Evolutionary conservation across 441 rosid species (phyloP), one percentile per base, ranked within the genome.

Genomic region (Adansonia madagascariensis): DNA sequence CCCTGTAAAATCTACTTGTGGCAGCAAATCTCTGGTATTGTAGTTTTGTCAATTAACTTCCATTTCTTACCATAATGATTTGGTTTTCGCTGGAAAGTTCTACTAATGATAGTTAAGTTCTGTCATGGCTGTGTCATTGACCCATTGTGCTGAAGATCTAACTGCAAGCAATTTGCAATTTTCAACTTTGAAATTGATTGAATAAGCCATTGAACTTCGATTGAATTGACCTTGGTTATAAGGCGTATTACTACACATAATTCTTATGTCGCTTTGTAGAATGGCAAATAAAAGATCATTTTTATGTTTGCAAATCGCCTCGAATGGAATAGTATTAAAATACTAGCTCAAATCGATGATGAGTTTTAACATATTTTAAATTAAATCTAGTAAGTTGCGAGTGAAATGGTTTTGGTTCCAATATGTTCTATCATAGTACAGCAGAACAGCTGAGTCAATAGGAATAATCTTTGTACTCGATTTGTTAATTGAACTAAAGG

Each of bases 1-100:
- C 80, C 68, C 73, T 87, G 88, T 85, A 84, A 80, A 84, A 84
- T 87, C 71, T 22, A 75, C 76, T 76, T 9, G 77, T 80, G 81
- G 84, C 85, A 73, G 77, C 77, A n/a, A 47, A 44, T 74, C 76
- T 53, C 57, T 47, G 79, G 15, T 82, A 69, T 74, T 72, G 73
- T 82, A 76, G 82, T 67, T 84, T 63, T 85, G 78, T 75, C 20
- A 57, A 63, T 71, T 80, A 35, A 72, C 57, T 73, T 41, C 47
- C 57, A 8, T 43, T 3, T 67, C 61, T 57, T 57, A 65, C 72
- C 11, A 56, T 79, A 61, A 17, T 31, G 6, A 44, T 39, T 24
- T 65, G 46, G 76, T 15, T 62, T 74, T n/a, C 8, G 63, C 80
- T 14, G 11, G 77, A 65, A 67, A 76, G 53, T 14, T 0, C 17